A percentile compares a stretch with the other conserved stretches of the same genome.
These are phyloP conservation scores for Melocanna baccifera DNA, from an alignment of 176 grass and related monocot species.

Conservation along the genomic window DNA sequence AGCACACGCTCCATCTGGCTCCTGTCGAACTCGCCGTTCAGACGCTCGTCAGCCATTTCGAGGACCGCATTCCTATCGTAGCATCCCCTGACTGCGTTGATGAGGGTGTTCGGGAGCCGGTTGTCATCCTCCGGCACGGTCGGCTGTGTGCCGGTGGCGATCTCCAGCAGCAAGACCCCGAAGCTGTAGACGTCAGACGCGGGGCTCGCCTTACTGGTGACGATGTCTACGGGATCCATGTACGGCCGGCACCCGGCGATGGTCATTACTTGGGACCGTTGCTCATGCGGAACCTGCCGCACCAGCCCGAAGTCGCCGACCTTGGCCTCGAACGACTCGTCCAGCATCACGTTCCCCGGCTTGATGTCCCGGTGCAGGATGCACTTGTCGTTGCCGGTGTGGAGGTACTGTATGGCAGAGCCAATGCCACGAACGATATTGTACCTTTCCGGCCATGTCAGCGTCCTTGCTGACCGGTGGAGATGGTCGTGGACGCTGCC, in stretches of 20 bases:
- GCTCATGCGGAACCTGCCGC: background rate
- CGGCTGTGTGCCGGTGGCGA: background rate
- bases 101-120: background rate
- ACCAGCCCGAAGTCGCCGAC: slow-evolving; percentile 4
- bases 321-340: background rate
- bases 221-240: background rate
- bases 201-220: background rate
- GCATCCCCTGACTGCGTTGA: background rate
- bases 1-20: slow-evolving; percentile 5
- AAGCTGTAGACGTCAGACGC: slow-evolving; percentile 77
- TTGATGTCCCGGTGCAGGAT: slow-evolving; percentile 14
- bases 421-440: background rate
- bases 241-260: background rate
- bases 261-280: background rate
- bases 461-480: background rate
- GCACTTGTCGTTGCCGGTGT: background rate
- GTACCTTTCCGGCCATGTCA: slow-evolving; percentile 3
- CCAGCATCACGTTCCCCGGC: background rate
- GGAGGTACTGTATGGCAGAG: slow-evolving; percentile 10
- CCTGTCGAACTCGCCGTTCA: background rate
- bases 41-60: background rate
- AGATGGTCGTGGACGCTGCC: background rate
- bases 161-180: slow-evolving; percentile 61
- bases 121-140: background rate
- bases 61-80: background rate